These are phyloP conservation scores for Diaporthe vexans DNA, from an alignment of 2,329 filamentous ascomycete genomes.

Conservation along the genomic window DNA sequence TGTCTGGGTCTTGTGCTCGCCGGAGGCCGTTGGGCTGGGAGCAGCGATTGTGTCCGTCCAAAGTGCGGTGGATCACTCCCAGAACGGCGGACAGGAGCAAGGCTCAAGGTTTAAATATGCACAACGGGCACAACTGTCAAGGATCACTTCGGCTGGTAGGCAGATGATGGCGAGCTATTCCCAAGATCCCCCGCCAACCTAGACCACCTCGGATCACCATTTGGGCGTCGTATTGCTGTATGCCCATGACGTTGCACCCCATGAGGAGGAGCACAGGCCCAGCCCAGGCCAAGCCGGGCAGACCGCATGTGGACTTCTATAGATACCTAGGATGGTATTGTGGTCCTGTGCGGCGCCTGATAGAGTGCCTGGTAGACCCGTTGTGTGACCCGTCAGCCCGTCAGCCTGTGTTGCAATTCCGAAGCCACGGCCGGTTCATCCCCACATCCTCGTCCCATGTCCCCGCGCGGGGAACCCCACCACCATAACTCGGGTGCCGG, in stretches of 20 bases:
- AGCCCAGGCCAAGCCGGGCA: not conserved
- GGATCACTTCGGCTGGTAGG: no score
- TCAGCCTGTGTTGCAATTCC: not conserved
- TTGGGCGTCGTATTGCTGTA: not conserved
- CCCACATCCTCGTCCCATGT: constrained; percentile 17
- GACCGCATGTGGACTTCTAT: no score
- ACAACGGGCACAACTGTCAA: not conserved
- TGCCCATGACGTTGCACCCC: constrained; percentile 12
- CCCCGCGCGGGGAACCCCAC: constrained; percentile 28
- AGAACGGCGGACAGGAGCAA: no score
- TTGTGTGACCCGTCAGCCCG: no score
- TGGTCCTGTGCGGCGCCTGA: no score
- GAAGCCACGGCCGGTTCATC: constrained; percentile 11
- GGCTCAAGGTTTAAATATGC: not conserved
- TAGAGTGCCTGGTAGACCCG: no score
- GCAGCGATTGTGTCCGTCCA: not conserved
- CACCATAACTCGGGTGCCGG: not conserved
- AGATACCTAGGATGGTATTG: no score
- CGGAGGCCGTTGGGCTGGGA: no score
- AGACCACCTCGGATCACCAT: not conserved
- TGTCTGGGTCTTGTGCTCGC: not conserved
- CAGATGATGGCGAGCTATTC: not conserved
- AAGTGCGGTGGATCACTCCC: no score
- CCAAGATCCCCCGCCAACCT: not conserved
- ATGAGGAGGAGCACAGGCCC: not conserved